phyloP scores from a whole-genome alignment of 257 asterid genomes.

The Przewalskia tangutica region DNA sequence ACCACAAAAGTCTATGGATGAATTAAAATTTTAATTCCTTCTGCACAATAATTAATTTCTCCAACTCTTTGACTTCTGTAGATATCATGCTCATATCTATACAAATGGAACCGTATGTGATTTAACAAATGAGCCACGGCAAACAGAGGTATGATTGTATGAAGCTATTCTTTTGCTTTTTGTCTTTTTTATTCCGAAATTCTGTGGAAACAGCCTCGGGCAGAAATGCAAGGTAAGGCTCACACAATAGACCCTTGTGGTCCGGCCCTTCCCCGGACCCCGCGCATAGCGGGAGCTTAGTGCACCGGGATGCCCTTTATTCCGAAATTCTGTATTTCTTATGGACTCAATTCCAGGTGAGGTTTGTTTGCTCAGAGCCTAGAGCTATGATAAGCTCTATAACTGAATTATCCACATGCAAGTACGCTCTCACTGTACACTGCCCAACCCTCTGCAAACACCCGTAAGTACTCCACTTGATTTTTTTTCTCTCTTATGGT shows the following conservation, averaged over 20 bases:
- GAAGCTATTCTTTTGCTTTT: slow-evolving; percentile 4
- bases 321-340: slow-evolving; percentile 6
- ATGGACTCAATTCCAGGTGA: slow-evolving; percentile 51
- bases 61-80: slow-evolving; percentile 17
- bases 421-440: slow-evolving; percentile 91
- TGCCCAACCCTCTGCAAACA: slow-evolving; percentile 36
- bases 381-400: slow-evolving; percentile 91
- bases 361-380: slow-evolving; percentile 91
- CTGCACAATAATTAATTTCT: neutral
- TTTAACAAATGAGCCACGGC: slow-evolving; percentile 82
- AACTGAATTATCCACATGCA: slow-evolving; percentile 94
- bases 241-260: slow-evolving; percentile 19
- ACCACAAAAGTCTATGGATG: too few species aligned
- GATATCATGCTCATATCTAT: slow-evolving; percentile 88
- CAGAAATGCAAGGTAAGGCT: too few species aligned
- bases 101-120: slow-evolving; percentile 88
- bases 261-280: slow-evolving; percentile 21
- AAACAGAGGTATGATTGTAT: slow-evolving; percentile 88
- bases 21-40: too few species aligned
- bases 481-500: neutral
- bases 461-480: slow-evolving; percentile 46
- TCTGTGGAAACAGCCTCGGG: slow-evolving; percentile 38
- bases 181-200: slow-evolving; percentile 3
- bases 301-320: neutral
- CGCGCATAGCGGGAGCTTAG: too few species aligned